These are phyloP conservation scores for Yamadazyma conglobata DNA, from an alignment of 1,139 yeast genomes.

Conservation along the genomic window DNA sequence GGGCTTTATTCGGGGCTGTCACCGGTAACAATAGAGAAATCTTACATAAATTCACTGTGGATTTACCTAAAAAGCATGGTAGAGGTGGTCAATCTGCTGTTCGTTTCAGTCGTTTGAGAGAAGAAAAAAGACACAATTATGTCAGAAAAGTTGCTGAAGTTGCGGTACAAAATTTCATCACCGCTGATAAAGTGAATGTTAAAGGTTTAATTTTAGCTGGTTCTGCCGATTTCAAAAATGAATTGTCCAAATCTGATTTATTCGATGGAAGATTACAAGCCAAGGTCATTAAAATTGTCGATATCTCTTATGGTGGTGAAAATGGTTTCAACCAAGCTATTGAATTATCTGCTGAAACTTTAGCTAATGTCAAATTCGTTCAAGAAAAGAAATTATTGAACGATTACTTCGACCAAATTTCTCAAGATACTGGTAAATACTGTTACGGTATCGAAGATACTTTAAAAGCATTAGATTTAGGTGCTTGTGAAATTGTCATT, in stretches of 20 bases:
- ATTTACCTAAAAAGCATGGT: conserved; percentile 98
- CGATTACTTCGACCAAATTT: conserved; percentile 90
- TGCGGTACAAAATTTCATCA: conserved; percentile 94
- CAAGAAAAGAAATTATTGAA: conserved; percentile 96
- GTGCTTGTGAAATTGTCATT: conserved; percentile 90
- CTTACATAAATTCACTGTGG: conserved; percentile 93
- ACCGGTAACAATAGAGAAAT: conserved; percentile 97
- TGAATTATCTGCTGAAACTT: conserved; percentile 93
- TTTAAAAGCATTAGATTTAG: conserved; percentile 89
- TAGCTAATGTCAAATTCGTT: conserved; percentile 93
- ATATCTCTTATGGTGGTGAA: conserved; percentile 97
- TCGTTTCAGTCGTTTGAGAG: conserved; percentile 98
- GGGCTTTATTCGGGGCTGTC: conserved; percentile 92
- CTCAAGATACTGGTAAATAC: conserved; percentile 94
- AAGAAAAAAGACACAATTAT: conserved; percentile 97
- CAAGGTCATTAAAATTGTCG: conserved; percentile 88
- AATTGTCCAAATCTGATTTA: conserved; percentile 86
- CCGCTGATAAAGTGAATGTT: conserved; percentile 88
- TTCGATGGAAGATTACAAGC: conserved; percentile 86
- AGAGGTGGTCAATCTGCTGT: conserved; percentile 99
- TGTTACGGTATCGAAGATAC: conserved; percentile 98
- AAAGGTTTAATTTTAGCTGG: conserved; percentile 96
- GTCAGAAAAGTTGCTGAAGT: conserved; percentile 97
- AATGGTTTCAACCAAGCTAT: conserved; percentile 99
- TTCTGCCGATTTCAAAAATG: conserved; percentile 97